Conservation (phyloP, 345 rosid genomes). For the Erysimum cheiranthoides region DNA sequence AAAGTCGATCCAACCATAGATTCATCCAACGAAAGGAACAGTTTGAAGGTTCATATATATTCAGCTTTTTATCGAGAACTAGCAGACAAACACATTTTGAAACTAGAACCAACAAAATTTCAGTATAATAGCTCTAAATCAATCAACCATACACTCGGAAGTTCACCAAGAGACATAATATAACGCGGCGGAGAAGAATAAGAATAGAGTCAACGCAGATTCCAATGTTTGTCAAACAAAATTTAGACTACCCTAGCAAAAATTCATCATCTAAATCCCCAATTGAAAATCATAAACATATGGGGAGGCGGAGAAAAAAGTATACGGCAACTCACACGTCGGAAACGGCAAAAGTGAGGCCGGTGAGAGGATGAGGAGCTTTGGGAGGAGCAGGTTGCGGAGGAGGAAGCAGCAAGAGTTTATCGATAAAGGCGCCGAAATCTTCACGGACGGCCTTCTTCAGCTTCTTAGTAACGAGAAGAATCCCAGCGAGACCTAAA, state of each 20-base stretch:
- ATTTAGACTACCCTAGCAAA: slow-evolving; percentile 11
- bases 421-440: slow-evolving; percentile 88
- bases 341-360: slow-evolving; percentile 81
- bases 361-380: slow-evolving; percentile 95
- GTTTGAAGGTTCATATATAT: background rate
- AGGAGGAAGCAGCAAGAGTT: slow-evolving; percentile 85
- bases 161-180: background rate
- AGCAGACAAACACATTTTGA: slow-evolving; percentile 1
- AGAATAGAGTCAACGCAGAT: background rate
- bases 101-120: background rate
- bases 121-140: slow-evolving; percentile 1
- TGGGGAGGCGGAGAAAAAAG: slow-evolving; percentile 11
- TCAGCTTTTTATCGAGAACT: slow-evolving; percentile 4
- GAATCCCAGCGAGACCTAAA: slow-evolving; percentile 82
- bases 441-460: slow-evolving; percentile 73
- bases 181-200: slow-evolving; percentile 7
- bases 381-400: slow-evolving; percentile 98
- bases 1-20: background rate
- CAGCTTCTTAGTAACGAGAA: slow-evolving; percentile 62
- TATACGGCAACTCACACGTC: slow-evolving; percentile 60
- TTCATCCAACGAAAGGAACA: background rate
- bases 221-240: slow-evolving; percentile 11
- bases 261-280: slow-evolving; percentile 5
- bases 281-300: background rate
- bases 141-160: background rate